Evolutionary conservation across 2,329 filamentous ascomycete genomes (phyloP), one percentile per base, ranked within the genome.

Genomic region (Sordariomycetes sp.): DNA sequence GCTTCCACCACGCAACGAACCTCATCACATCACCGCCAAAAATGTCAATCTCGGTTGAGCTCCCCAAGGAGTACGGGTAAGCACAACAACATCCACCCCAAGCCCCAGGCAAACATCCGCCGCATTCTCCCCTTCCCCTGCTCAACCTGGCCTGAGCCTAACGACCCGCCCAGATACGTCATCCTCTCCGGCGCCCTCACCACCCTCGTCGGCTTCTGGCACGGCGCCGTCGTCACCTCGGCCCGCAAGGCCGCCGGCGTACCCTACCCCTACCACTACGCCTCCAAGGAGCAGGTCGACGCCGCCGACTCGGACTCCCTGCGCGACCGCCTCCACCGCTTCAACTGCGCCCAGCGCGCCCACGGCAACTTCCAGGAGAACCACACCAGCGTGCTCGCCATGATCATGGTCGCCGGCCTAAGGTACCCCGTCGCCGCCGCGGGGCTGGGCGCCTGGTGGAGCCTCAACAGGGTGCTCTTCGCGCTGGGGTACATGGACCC

Each of bases 291-390:
- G 63, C 70, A 75, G 55, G 32, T 35, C 55, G 55, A 48, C 32
- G 32, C 34, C 32, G 55, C 55, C 55, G 50, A 56, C 39, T 77
- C 79, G 25, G 73, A 72, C 25, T 78, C 79, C 69, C 73, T 82
- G 64, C 71, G 72, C 53, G 74, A 74, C 51, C 80, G 76, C 52
- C 55, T 56, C 48, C 78, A 70, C 66, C 65, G 67, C 56, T 85
- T 86, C 73, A 87, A 87, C 74, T 85, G 82, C 71, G 78, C 78
- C 57, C 81, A 84, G 65, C 78, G 80, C 54, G 76, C 81, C 12
- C 83, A 87, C 67, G 70, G 72, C 63, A 85, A 86, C 73, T 86
- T 76, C 70, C 75, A 74, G 62, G 84, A 87, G 73, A 84, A 82
- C 70, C 71, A 80, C 39, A 69, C 76, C 13, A 71, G 78, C 6